Evolutionary conservation across 2,329 filamentous ascomycete genomes (phyloP), one percentile per base, ranked within the genome.

Genomic region (Neophaeococcomyces aloes): DNA sequence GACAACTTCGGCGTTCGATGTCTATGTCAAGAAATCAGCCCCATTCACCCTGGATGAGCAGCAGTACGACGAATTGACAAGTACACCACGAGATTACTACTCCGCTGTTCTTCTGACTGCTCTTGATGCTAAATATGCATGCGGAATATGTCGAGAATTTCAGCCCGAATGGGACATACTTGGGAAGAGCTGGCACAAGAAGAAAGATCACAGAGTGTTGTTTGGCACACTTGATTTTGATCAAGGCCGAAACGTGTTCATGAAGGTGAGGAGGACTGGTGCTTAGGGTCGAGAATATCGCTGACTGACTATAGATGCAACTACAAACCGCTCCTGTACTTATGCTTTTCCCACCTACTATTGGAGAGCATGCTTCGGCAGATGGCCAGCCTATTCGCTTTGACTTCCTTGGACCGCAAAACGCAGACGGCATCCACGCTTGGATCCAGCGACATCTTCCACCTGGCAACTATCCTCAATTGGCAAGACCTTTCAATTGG

Each of bases 321-420:
- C 79, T 98, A 32, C 86, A 94, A 79, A 95, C 89, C 36, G 91
- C 91, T 5, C 91, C 91, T 1, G 82, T 96, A 30, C 73, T 98
- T 33, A 69, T 95, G 34, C 70, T 94, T 53, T 96, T 91, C 70
- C 85, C 78, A 49, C 86, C 91, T 18, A 95, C 88, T 4, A 66
- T 73, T 44, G 91, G 91, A 14, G 82, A 85, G 19, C 76, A 86
- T 62, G 87, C 89, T 40, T 81, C 77, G 53, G 58, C 76, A 35
- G 77, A 82, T 44, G 65, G 70, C 40, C 76, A 83, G 13, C 86
- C 88, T 25, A 54, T 82, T 33, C 79, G 86, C 66, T 91, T 83
- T 61, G 89, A 96, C 63, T 96, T 98, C 59, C 81, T 75, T 30
- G 86, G 86, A 30, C 74, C 81, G 30, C 76, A 82, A 56, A 70